Evolutionary conservation across 106 monocot species (phyloP).

Genomic region (Dioscorea zingiberensis): DNA sequence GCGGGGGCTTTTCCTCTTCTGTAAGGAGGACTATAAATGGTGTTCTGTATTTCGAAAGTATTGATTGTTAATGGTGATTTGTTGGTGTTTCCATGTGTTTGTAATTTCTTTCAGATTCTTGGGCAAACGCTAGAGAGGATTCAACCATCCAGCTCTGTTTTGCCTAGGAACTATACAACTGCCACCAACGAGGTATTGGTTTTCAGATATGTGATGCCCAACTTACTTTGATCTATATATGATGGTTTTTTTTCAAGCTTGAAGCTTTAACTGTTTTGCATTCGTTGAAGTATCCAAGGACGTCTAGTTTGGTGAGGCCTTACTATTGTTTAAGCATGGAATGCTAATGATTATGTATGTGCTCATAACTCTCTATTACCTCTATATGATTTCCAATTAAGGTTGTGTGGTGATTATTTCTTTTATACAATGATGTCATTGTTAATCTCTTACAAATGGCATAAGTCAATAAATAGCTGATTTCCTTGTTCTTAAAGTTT

Average conservation of each 20-base stretch:
- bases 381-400: too few relatives aligned
- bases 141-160: constrained; percentile 17
- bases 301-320: background rate
- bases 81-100: background rate
- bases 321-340: too few relatives aligned
- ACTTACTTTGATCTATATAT: background rate
- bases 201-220: too few relatives aligned
- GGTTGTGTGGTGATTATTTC: too few relatives aligned
- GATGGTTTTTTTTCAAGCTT: background rate
- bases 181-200: constrained; percentile 57
- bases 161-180: constrained; percentile 41
- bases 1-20: constrained; percentile 11
- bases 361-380: too few relatives aligned
- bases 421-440: too few relatives aligned
- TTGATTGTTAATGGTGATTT: constrained; percentile 3
- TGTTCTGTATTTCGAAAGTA: background rate
- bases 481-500: too few relatives aligned
- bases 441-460: too few relatives aligned
- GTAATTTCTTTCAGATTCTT: constrained; percentile 31
- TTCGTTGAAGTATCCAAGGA: too few relatives aligned
- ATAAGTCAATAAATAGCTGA: too few relatives aligned
- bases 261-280: too few relatives aligned
- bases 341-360: too few relatives aligned
- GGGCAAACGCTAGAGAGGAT: constrained; percentile 32
- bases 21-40: background rate